Evolutionary conservation across 495 filamentous ascomycete species (phyloP).

Genomic region (Talaromyces wortmannii): DNA sequence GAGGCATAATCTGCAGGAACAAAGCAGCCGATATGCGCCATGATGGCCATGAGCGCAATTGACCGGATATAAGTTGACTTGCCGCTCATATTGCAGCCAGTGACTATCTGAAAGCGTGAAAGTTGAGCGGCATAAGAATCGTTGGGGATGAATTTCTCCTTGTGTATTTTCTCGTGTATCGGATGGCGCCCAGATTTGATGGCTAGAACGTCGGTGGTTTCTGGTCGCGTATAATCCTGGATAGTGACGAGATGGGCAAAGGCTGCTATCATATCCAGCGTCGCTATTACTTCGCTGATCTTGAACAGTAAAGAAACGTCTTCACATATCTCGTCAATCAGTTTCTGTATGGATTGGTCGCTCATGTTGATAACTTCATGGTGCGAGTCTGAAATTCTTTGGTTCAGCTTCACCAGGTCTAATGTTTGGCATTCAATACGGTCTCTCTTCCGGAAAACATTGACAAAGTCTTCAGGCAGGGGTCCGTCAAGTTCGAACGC

Average conservation of each 20-base stretch:
- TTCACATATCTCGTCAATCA: conserved; percentile 59
- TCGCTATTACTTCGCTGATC: conserved; percentile 78
- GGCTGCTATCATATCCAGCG: conserved; percentile 83
- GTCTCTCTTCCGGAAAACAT: conserved; percentile 63
- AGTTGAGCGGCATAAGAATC: conserved; percentile 77
- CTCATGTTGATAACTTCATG: conserved; percentile 77
- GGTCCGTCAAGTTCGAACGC: conserved; percentile 54
- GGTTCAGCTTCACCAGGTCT: conserved; percentile 69
- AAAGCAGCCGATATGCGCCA: conserved; percentile 92
- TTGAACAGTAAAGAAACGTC: conserved; percentile 67
- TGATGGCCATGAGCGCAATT: conserved; percentile 76
- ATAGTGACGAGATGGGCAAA: conserved; percentile 74
- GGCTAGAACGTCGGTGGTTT: conserved; percentile 65
- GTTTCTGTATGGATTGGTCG: conserved; percentile 55
- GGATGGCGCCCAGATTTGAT: conserved; percentile 82
- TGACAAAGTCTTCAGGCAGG: conserved; percentile 71
- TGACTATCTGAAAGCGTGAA: conserved; percentile 84
- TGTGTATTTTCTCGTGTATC: conserved; percentile 67
- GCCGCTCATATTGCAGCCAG: conserved; percentile 98
- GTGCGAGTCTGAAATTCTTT: conserved; percentile 68
- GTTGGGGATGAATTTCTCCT: conserved; percentile 70
- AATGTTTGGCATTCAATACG: conserved; percentile 81
- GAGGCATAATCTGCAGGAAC: conserved; percentile 80
- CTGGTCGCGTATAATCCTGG: conserved; percentile 75
- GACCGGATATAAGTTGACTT: conserved; percentile 93